Evolutionary conservation across 345 rosid genomes (phyloP).

Genomic region (Eutrema heterophyllum): DNA sequence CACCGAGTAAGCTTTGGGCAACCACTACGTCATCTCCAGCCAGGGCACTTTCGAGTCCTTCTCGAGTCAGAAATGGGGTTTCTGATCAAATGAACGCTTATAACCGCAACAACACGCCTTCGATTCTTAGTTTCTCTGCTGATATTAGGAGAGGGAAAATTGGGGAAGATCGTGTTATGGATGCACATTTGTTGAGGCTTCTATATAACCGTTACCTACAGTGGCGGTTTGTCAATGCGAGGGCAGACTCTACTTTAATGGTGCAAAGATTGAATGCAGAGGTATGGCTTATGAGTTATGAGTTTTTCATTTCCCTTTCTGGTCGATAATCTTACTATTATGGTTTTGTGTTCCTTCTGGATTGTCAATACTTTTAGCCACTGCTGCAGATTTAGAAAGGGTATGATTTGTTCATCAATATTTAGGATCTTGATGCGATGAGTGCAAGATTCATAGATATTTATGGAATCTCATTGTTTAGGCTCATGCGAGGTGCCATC

Average conservation of each 20-base stretch:
- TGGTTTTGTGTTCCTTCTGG: background rate
- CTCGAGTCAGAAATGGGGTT: slow-evolving; percentile 44
- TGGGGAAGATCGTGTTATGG: slow-evolving; percentile 65
- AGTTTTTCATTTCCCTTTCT: background rate
- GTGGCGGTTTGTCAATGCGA: slow-evolving; percentile 88
- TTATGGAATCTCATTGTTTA: background rate
- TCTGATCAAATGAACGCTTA: slow-evolving; percentile 42
- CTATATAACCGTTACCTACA: slow-evolving; percentile 79
- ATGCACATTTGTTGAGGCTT: slow-evolving; percentile 80
- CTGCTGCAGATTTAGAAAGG: background rate
- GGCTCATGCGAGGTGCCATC: background rate
- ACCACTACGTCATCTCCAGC: slow-evolving; percentile 47
- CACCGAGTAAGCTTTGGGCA: slow-evolving; percentile 44
- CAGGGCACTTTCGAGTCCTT: slow-evolving; percentile 41
- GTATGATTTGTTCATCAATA: background rate
- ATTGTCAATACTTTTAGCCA: background rate
- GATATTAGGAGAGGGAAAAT: slow-evolving; percentile 78
- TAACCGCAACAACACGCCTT: slow-evolving; percentile 40
- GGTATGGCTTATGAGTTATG: slow-evolving; percentile 41
- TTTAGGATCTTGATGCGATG: background rate
- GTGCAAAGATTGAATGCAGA: slow-evolving; percentile 69
- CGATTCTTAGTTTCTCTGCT: slow-evolving; percentile 78
- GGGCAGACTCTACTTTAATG: slow-evolving; percentile 60
- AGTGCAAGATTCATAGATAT: background rate
- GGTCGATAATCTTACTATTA: background rate